Evolutionary conservation across 805 yeast species (phyloP).

Genomic region (Metschnikowia baotianmanensis): DNA sequence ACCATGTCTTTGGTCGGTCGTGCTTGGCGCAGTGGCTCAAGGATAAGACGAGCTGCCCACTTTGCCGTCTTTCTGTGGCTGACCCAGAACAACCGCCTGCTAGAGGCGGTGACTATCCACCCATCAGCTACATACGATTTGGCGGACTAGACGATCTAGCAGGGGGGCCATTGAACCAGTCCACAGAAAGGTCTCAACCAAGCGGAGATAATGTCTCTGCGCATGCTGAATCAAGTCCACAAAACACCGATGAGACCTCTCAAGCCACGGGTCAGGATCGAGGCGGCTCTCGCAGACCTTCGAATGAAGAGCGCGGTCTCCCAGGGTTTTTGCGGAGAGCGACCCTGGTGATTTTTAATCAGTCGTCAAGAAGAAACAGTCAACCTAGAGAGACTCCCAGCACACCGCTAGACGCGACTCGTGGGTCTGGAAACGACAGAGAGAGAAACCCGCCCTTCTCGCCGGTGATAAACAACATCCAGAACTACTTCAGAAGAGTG

Average conservation of each 20-base stretch:
- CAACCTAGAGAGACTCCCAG: slow-evolving; percentile 15
- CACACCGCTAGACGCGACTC: slow-evolving; percentile 8
- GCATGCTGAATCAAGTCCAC: neutral
- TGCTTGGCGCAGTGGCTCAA: slow-evolving; percentile 85
- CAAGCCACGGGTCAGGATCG: neutral
- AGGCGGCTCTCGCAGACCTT: neutral
- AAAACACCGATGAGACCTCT: neutral
- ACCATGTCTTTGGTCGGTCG: slow-evolving; percentile 81
- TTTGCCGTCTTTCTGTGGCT: slow-evolving; percentile 58
- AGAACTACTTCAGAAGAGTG: slow-evolving; percentile 12
- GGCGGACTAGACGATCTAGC: slow-evolving; percentile 12
- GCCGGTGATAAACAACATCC: slow-evolving; percentile 18
- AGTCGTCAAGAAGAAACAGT: slow-evolving; percentile 4
- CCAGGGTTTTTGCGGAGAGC: slow-evolving; percentile 15
- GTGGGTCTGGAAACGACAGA: neutral
- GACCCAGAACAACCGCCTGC: slow-evolving; percentile 10
- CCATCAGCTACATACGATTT: slow-evolving; percentile 16
- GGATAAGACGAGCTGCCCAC: slow-evolving; percentile 74
- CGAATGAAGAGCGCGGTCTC: neutral
- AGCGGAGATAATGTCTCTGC: neutral
- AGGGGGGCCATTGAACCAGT: neutral
- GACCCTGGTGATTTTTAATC: slow-evolving; percentile 13
- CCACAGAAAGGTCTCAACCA: slow-evolving; percentile 2
- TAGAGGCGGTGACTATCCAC: slow-evolving; percentile 1
- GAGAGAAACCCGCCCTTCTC: slow-evolving; percentile 14